Conservation (phyloP, 1,284 basidiomycete genomes). For the Gomphus sp. region DNA sequence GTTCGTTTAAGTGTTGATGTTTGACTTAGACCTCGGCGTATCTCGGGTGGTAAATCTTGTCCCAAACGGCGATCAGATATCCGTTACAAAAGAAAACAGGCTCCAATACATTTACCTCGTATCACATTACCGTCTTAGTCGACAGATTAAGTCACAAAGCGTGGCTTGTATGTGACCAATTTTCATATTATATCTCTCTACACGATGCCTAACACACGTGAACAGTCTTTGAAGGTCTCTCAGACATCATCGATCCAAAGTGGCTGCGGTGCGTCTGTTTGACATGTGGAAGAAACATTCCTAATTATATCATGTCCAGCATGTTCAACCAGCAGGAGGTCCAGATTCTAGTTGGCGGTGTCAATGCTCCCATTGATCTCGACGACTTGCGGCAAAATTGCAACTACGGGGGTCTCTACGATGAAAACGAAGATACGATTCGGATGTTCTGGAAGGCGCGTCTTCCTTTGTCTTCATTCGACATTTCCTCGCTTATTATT, state of each 20-base stretch:
- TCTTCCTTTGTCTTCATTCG: conserved; percentile 10
- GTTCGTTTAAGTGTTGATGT: not conserved
- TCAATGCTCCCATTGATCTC: conserved; percentile 74
- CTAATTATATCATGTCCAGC: conserved; percentile 26
- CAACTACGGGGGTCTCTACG: conserved; percentile 70
- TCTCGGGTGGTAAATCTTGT: conserved; percentile 75
- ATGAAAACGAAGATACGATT: conserved; percentile 63
- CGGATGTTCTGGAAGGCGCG: conserved; percentile 66
- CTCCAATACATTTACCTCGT: conserved; percentile 88
- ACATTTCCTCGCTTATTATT: conserved; percentile 13
- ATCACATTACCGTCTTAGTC: conserved; percentile 82
- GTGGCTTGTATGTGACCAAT: conserved; percentile 36
- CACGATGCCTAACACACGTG: not conserved
- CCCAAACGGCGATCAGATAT: conserved; percentile 73
- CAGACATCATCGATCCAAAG: conserved; percentile 81
- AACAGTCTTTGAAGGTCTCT: conserved; percentile 68
- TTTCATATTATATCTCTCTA: conserved; percentile 9
- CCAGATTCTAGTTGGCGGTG: conserved; percentile 78
- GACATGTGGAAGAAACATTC: not conserved
- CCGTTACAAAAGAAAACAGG: conserved; percentile 86
- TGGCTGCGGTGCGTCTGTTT: conserved; percentile 65
- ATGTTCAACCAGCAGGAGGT: conserved; percentile 96
- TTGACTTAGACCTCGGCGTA: conserved; percentile 73
- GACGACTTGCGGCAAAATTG: conserved; percentile 71
- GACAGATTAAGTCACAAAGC: conserved; percentile 84